These are phyloP conservation scores for Rhododendron kiyosumense DNA, from an alignment of 148 eudicot species.

Conservation along the genomic window DNA sequence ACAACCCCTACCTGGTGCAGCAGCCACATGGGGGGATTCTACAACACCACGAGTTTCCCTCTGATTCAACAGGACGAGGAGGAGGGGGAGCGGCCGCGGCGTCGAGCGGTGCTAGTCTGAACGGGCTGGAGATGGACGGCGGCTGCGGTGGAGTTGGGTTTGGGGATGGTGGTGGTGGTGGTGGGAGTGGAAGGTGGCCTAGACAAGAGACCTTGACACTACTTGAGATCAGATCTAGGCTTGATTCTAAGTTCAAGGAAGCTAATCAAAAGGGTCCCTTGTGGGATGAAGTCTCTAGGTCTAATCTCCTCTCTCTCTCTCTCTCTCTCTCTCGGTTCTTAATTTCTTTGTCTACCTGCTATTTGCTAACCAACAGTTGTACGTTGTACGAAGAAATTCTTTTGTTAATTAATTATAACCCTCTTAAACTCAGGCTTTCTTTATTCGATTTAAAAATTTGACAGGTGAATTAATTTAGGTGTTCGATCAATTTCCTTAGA, in stretches of 20 bases:
- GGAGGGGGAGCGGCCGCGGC: neutral
- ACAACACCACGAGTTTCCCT: conserved; percentile 13
- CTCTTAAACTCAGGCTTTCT: neutral
- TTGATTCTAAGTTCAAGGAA: conserved; percentile 88
- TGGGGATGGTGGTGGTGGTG: conserved; percentile 39
- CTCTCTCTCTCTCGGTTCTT: neutral
- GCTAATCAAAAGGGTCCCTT: conserved; percentile 96
- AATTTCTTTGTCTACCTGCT: neutral
- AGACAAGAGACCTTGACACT: conserved; percentile 90
- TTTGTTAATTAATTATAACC: neutral
- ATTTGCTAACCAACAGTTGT: neutral
- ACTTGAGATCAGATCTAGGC: conserved; percentile 84
- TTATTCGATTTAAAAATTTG: neutral
- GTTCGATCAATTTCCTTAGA: neutral
- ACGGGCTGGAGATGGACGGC: conserved; percentile 27
- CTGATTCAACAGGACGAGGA: conserved; percentile 22
- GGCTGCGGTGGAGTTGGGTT: conserved; percentile 3
- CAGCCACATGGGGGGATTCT: neutral
- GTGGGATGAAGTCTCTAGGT: conserved; percentile 99
- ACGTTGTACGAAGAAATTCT: neutral
- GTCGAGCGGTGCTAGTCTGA: conserved; percentile 4
- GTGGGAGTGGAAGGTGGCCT: conserved; percentile 81
- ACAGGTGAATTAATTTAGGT: neutral
- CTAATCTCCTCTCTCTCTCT: neutral
- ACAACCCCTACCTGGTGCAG: conserved; percentile 5